Evolutionary conservation across 108 stramenopile genomes (phyloP).

Genomic region (Asterionellopsis glacialis): DNA sequence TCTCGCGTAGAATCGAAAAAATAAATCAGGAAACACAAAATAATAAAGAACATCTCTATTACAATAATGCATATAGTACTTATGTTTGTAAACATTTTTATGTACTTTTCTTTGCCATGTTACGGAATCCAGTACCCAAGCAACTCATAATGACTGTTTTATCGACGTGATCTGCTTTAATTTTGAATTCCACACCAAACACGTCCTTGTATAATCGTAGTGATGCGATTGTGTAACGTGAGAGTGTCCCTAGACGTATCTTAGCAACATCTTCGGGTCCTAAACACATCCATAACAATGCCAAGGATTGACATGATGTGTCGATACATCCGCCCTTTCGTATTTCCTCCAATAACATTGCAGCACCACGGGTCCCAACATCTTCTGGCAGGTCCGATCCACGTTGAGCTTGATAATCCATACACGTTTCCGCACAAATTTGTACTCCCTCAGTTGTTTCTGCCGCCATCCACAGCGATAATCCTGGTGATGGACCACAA

Average conservation of each 20-base stretch:
- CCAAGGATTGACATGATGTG: constrained; percentile 78
- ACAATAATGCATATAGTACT: too few relatives aligned
- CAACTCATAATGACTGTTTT: constrained; percentile 83
- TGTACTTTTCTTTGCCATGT: constrained; percentile 81
- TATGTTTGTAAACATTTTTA: constrained; percentile 18
- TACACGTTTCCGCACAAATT: constrained; percentile 78
- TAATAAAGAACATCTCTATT: too few relatives aligned
- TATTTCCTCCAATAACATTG: constrained; percentile 88
- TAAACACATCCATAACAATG: constrained; percentile 92
- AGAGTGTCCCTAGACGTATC: constrained; percentile 76
- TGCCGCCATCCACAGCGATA: constrained; percentile 74
- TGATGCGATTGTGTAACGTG: constrained; percentile 70
- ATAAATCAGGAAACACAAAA: too few relatives aligned
- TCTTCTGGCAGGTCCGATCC: constrained; percentile 88
- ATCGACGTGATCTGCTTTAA: constrained; percentile 58
- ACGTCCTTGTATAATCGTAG: constrained; percentile 76
- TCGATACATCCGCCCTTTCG: constrained; percentile 92
- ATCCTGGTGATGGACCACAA: constrained; percentile 83
- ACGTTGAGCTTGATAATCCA: constrained; percentile 40
- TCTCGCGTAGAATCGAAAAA: too few relatives aligned
- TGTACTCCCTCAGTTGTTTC: constrained; percentile 88
- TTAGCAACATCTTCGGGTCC: constrained; percentile 94
- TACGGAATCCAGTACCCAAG: constrained; percentile 82
- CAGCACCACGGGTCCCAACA: constrained; percentile 80
- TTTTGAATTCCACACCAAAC: constrained; percentile 86